Base-by-base conservation (phyloP, 2,329 filamentous ascomycete species). In the Cryphonectria naterciae region DNA sequence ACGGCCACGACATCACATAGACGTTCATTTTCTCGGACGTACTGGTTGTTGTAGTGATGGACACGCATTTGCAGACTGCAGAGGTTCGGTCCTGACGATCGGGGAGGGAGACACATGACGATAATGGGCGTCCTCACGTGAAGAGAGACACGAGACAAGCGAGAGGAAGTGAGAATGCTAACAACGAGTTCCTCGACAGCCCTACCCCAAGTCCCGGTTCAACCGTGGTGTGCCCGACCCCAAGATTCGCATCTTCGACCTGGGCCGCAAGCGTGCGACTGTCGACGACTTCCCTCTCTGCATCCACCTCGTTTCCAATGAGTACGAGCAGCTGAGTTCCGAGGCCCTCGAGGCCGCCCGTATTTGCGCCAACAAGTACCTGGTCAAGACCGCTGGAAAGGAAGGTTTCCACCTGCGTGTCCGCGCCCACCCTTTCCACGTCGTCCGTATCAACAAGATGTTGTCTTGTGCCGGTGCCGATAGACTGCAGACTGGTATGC, bases 361-460 rank as follows among this genome's bases (percentile, higher is more conserved):
- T 92, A 99, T 99, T 84, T 98, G 95, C 90, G 95, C 95, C 92
- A 99, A 99, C 93, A 98, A 98, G 93, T 97, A 92, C 87, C 84
- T 92, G 76, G 89, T 91, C 85, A 92, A 92, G 88, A 84, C 85
- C 79, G 84, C 86, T 79, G 90, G 90, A 84, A 92, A 92, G 88
- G 90, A 92, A 81, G 84, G 85, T 81, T 92, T 92, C 89, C 90
- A 92, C 83, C 85, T 92, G 78, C 90, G 90, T 79, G 88, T 92
- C 82, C 90, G 96, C 83, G 95, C 94, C 82, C 96, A 99, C 91
- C 96, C 96, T 78, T 99, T 93, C 94, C 96, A 99, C 90, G 96
- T 99, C 87, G 93, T 99, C 90, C 96, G 96, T 87, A 99, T 99
- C 95, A 99, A 99, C 94, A 99, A 99, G 93, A 99, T 99, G 96